These are phyloP conservation scores for Cercospora berteroae DNA, from an alignment of 2,329 filamentous ascomycete genomes.

Conservation along the genomic window DNA sequence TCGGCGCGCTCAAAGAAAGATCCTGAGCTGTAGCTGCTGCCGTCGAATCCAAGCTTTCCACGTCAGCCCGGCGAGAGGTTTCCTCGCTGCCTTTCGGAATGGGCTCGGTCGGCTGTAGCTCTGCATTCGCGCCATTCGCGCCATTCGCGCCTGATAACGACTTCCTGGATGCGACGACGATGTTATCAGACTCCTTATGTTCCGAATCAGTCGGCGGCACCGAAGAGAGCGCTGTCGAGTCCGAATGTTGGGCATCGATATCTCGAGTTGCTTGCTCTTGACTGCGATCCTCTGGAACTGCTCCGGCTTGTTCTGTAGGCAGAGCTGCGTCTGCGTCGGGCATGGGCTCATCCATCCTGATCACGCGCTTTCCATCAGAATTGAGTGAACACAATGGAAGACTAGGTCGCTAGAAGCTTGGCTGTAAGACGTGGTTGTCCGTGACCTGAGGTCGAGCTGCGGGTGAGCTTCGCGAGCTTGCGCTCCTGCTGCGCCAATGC, in stretches of 20 bases:
- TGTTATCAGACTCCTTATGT: slow-evolving; percentile 14
- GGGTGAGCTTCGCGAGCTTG: neutral
- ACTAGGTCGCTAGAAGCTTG: neutral
- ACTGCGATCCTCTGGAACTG: neutral
- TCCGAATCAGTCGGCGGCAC: slow-evolving; percentile 21
- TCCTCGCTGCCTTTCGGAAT: neutral
- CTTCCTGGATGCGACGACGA: neutral
- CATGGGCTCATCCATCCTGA: slow-evolving; percentile 8
- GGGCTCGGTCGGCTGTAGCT: neutral
- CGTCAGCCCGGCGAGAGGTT: neutral
- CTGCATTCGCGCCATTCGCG: neutral
- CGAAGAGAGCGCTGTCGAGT: slow-evolving; percentile 17
- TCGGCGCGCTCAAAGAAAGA: neutral
- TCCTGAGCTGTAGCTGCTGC: neutral
- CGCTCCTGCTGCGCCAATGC: neutral
- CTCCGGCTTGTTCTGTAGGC: neutral
- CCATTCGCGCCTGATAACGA: neutral
- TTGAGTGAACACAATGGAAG: neutral
- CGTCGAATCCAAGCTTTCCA: neutral
- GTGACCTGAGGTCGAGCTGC: neutral
- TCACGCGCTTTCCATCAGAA: neutral
- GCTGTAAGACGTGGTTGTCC: neutral
- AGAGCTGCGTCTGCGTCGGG: slow-evolving; percentile 6
- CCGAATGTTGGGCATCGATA: slow-evolving; percentile 12
- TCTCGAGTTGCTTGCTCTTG: slow-evolving; percentile 2